Conservation (phyloP, 2,329 filamentous ascomycete species). For the Grosmannia huntii region DNA sequence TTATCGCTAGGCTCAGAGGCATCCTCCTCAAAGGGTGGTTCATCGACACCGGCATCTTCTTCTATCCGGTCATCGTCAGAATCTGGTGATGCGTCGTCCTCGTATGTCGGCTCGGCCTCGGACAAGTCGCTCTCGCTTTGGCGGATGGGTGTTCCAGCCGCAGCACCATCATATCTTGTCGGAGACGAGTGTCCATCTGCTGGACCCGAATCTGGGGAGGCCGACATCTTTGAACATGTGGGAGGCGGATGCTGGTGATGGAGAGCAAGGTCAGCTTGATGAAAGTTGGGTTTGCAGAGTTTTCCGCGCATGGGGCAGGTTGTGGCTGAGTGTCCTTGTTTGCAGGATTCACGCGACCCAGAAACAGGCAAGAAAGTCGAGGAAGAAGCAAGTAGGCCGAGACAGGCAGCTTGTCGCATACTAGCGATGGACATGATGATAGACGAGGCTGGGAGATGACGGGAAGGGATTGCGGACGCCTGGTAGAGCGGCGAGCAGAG, state of each 20-base stretch:
- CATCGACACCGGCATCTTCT: conserved; percentile 17
- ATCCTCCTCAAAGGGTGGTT: conserved; percentile 23
- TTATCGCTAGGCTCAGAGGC: conserved; percentile 33
- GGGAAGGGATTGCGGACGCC: conserved; percentile 9
- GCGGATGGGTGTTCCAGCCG: conserved; percentile 25
- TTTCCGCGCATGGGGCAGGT: conserved; percentile 4
- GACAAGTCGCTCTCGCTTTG: conserved; percentile 66
- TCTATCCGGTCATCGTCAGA: conserved; percentile 45
- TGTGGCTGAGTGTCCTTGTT: neutral
- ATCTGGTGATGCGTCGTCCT: conserved; percentile 29
- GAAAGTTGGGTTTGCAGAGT: conserved; percentile 14
- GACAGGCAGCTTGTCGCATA: conserved; percentile 10
- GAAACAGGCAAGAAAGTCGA: neutral
- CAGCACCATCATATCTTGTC: conserved; percentile 31
- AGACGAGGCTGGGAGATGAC: conserved; percentile 12
- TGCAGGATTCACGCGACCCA: neutral
- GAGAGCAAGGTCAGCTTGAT: conserved; percentile 33
- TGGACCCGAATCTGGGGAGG: conserved; percentile 46
- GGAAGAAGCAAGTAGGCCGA: neutral
- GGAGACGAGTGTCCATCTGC: conserved; percentile 55
- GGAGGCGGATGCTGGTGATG: conserved; percentile 46
- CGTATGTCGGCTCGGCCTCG: conserved; percentile 46
- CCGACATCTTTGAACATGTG: conserved; percentile 50
- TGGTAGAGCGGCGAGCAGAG: too few species aligned
- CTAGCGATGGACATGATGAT: conserved; percentile 6